These are phyloP conservation scores for Glycine latifolia DNA, from an alignment of 306 rosid species.

Conservation along the genomic window DNA sequence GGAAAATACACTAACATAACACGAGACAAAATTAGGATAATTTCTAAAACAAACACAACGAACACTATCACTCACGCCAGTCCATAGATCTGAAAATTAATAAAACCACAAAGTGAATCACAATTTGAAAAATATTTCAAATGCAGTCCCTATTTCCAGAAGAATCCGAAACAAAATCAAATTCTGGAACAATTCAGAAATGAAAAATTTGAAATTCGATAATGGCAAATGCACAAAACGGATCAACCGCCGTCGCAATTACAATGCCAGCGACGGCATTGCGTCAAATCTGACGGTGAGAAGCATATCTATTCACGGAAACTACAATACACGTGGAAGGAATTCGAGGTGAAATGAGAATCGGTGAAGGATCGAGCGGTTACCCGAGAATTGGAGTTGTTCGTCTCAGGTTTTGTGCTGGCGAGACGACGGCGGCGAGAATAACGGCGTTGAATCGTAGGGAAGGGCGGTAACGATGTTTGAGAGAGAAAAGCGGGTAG, in stretches of 20 bases:
- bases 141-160: background rate
- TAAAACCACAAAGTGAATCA: background rate
- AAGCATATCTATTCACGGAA: background rate
- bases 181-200: background rate
- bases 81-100: constrained; percentile 10
- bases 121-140: background rate
- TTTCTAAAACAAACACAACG: background rate
- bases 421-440: background rate
- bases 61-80: background rate
- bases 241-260: background rate
- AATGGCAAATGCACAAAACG: background rate
- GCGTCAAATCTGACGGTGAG: background rate
- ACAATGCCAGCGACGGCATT: background rate
- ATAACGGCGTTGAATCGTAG: background rate
- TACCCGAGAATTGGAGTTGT: background rate
- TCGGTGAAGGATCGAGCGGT: background rate
- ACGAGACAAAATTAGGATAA: background rate
- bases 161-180: background rate
- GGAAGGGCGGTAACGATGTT: background rate
- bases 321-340: background rate
- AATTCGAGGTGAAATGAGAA: background rate
- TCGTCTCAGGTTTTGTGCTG: background rate
- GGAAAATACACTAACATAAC: background rate
- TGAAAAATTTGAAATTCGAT: background rate
- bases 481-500: background rate